Evolutionary conservation across 2,329 filamentous ascomycete species (phyloP).

Genomic region (Pseudonectria foliicola): DNA sequence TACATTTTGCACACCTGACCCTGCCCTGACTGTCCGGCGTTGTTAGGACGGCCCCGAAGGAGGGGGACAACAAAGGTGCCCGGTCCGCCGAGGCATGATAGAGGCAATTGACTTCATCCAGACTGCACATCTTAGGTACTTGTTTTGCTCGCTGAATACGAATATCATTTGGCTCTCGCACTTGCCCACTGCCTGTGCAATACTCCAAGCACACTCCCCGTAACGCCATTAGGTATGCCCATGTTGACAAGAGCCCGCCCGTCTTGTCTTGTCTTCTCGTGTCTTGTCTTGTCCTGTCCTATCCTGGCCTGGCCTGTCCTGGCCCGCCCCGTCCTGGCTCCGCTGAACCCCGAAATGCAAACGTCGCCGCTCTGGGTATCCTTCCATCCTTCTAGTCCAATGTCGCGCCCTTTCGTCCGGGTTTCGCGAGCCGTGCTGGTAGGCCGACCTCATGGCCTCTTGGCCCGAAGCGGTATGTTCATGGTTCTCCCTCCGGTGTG

Average conservation of each 20-base stretch:
- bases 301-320: too few species aligned
- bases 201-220: constrained; percentile 6
- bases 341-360: constrained; percentile 14
- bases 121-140: too few species aligned
- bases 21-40: too few species aligned
- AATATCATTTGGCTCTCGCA: constrained; percentile 9
- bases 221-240: constrained; percentile 22
- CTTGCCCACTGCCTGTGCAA: constrained; percentile 24
- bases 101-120: too few species aligned
- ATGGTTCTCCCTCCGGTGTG: too few species aligned
- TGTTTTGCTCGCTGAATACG: background rate
- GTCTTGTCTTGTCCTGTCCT: too few species aligned
- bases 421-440: background rate
- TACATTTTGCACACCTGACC: too few species aligned
- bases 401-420: constrained; percentile 4
- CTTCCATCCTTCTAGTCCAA: constrained; percentile 8
- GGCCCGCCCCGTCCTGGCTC: constrained; percentile 11
- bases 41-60: too few species aligned
- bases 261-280: too few species aligned
- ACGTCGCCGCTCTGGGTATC: constrained; percentile 19
- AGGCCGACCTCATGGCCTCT: background rate
- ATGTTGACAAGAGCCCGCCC: constrained; percentile 7
- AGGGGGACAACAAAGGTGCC: too few species aligned
- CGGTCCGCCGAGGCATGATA: too few species aligned
- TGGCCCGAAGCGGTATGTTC: too few species aligned